A percentile compares a stretch with the other conserved stretches of the same genome.
Conservation (phyloP, 2,329 filamentous ascomycete genomes). For the Cryphonectria naterciae region DNA sequence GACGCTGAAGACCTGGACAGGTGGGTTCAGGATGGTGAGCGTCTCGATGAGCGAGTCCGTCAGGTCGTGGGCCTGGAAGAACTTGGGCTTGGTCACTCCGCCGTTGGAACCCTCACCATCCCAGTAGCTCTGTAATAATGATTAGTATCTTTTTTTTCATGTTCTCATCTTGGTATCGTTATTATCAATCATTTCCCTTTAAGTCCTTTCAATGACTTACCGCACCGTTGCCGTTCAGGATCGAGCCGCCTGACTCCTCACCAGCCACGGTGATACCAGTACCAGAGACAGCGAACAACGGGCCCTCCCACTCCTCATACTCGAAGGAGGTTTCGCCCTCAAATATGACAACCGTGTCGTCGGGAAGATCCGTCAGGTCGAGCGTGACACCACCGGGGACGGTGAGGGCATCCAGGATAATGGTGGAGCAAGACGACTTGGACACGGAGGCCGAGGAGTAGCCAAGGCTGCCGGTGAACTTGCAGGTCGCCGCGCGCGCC, state of each 20-base stretch:
- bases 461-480: constrained; percentile 55
- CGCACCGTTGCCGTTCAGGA: constrained; percentile 30
- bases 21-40: constrained; percentile 47
- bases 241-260: constrained; percentile 34
- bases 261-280: constrained; percentile 31
- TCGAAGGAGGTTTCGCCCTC: constrained; percentile 33
- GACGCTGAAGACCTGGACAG: constrained; percentile 48
- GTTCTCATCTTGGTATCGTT: neutral
- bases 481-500: constrained; percentile 45
- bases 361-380: constrained; percentile 40
- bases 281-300: constrained; percentile 37
- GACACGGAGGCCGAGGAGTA: constrained; percentile 46
- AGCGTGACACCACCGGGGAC: constrained; percentile 44
- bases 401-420: constrained; percentile 42
- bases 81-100: constrained; percentile 46
- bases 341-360: constrained; percentile 43
- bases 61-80: constrained; percentile 54
- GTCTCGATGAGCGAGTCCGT: constrained; percentile 43
- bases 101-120: constrained; percentile 43
- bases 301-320: constrained; percentile 68
- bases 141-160: neutral
- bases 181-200: no score
- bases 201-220: neutral
- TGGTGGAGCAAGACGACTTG: constrained; percentile 46
- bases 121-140: constrained; percentile 31